phyloP scores from a whole-genome alignment of 495 filamentous ascomycete genomes.

The Daldinia vernicosa region DNA sequence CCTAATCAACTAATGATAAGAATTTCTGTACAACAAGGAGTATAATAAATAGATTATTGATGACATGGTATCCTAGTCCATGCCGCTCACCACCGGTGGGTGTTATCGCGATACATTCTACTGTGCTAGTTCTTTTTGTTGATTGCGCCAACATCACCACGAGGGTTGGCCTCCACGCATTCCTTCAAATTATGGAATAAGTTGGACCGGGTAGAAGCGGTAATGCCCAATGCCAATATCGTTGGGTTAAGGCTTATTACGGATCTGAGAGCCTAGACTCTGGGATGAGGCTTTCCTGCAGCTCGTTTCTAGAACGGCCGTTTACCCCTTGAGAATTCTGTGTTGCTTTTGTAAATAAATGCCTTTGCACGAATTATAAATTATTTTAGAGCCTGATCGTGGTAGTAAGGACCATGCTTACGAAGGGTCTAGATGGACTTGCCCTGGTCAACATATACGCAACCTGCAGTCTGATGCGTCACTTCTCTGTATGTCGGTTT shows the following conservation, averaged over 20 bases:
- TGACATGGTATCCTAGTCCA: neutral
- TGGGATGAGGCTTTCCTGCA: neutral
- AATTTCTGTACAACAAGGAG: neutral
- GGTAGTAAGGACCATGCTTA: neutral
- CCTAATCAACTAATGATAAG: neutral
- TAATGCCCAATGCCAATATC: neutral
- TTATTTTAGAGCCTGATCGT: slow-evolving; percentile 3
- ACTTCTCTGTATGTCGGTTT: slow-evolving; percentile 24
- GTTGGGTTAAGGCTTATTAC: neutral
- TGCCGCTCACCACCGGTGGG: neutral
- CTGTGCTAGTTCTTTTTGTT: neutral
- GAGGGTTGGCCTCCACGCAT: neutral
- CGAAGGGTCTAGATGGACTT: slow-evolving; percentile 8
- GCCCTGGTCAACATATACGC: neutral
- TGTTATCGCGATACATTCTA: neutral
- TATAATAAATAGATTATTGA: neutral
- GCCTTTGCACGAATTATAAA: neutral
- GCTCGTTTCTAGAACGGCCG: neutral
- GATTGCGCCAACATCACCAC: neutral
- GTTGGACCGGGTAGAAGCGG: neutral
- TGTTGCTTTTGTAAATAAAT: neutral
- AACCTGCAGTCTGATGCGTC: slow-evolving; percentile 22
- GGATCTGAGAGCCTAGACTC: neutral
- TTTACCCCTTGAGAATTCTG: neutral
- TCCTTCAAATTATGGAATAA: neutral